Base-by-base conservation (phyloP, 2,329 filamentous ascomycete species). In the Mollisiaceae sp. region DNA sequence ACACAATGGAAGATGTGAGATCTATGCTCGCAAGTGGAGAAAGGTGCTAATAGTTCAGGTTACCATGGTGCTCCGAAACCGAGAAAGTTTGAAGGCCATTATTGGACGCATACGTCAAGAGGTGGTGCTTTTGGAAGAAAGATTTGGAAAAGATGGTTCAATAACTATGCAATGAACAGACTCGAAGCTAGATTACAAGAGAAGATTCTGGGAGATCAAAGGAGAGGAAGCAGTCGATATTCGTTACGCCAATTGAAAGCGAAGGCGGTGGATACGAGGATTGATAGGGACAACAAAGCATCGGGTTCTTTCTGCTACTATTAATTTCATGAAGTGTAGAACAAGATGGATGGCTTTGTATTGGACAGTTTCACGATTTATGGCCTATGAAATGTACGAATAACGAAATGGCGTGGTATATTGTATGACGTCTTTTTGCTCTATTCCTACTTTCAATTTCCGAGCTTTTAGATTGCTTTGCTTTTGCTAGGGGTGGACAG, bases 131-230 rank as follows among this genome's bases (percentile, higher is more conserved):
- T 72, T 41, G 68, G 70, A 2, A 12, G 35, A 1, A 71, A 70
- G n/a, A 14, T 73, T 2, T 75, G 73, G 73, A 73, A 71, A 52
- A 73, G 65, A 36, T 73, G 73, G 73, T 72, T 73, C 45, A 75
- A 72, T 24, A 73, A 73, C 36, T 54, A 64, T 0, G 69, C 69
- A 8, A 69, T 71, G 67, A 70, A 73, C 65, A 60, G 52, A 5
- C 63, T 71, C 12, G 70, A 75, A 58, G 43, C 15, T 1, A 68
- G 70, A 11, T 47, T 71, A 35, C 59, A 35, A n/a, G 38, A 47
- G 20, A 59, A 68, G 24, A 64, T 47, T 11, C 56, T 52, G 3
- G 39, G 38, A 1, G 38, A 18, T 8, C 14, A 61, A 27, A 65
- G 69, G 20, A 67, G 63, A n/a, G 63, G 62, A n/a, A 66, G 62